Evolutionary conservation across 305 asterid species (phyloP).

Genomic region (Withania somnifera): DNA sequence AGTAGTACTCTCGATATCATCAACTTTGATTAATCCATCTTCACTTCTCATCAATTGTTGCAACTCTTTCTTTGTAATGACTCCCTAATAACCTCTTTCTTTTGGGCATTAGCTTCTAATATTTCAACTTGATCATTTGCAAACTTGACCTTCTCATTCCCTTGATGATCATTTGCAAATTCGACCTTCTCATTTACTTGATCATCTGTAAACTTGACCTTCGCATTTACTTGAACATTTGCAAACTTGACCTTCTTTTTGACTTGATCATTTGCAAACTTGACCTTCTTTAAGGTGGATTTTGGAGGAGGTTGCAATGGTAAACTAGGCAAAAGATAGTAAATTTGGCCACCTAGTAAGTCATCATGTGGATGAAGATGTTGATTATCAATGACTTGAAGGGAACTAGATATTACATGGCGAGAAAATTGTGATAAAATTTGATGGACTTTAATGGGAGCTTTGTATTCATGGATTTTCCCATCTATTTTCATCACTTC

Average conservation of each 20-base stretch:
- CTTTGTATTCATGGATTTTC: slow-evolving; percentile 43
- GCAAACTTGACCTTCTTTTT: not conserved
- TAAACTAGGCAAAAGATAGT: slow-evolving; percentile 48
- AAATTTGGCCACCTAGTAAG: slow-evolving; percentile 36
- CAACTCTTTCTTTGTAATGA: slow-evolving; percentile 8
- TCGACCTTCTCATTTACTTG: not conserved
- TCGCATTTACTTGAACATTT: not conserved
- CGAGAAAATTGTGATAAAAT: slow-evolving; percentile 33
- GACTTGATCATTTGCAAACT: slow-evolving; percentile 5
- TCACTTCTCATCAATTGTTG: slow-evolving; percentile 1
- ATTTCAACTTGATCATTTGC: slow-evolving; percentile 3
- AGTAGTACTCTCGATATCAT: not conserved
- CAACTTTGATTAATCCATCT: not conserved
- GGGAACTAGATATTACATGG: slow-evolving; percentile 51
- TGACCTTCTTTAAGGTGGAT: not conserved
- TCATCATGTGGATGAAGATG: slow-evolving; percentile 42
- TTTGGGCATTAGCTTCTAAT: slow-evolving; percentile 6
- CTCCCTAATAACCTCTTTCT: slow-evolving; percentile 13
- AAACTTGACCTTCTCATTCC: not conserved
- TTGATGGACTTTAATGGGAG: slow-evolving; percentile 47
- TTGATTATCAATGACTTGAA: slow-evolving; percentile 21
- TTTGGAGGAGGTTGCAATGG: slow-evolving; percentile 7
- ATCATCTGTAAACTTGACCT: not conserved
- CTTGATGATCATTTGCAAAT: not conserved
- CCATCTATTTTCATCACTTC: slow-evolving; percentile 60